Conservation (phyloP, 176 grass and related monocot genomes). For the Typha latifolia region DNA sequence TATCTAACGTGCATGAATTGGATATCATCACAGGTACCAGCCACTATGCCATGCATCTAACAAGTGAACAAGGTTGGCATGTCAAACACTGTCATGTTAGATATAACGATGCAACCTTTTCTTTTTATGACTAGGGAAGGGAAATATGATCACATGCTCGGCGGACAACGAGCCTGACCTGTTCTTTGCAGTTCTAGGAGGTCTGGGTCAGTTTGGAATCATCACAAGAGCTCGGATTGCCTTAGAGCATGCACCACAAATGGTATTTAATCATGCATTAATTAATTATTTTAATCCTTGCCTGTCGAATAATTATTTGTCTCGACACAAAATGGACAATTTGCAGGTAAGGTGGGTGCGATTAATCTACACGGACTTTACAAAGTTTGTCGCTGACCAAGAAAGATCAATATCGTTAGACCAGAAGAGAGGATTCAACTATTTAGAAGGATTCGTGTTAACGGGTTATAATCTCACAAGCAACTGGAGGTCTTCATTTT, state of each 20-base stretch:
- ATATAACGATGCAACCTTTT: too few species aligned
- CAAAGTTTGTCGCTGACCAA: constrained; percentile 31
- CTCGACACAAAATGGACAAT: too few species aligned
- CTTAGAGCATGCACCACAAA: constrained; percentile 30
- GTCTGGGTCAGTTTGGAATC: constrained; percentile 62
- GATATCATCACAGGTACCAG: constrained; percentile 54
- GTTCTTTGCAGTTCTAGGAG: constrained; percentile 56
- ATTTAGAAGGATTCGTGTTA: constrained; percentile 9
- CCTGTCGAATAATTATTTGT: too few species aligned
- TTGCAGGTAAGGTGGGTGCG: constrained; percentile 41
- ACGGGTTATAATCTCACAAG: background rate
- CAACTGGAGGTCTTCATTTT: constrained; percentile 12
- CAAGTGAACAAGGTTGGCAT: too few species aligned
- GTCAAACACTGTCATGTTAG: too few species aligned
- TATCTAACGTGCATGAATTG: constrained; percentile 63
- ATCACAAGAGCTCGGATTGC: constrained; percentile 56
- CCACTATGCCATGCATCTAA: too few species aligned
- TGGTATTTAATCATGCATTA: background rate
- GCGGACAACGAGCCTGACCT: constrained; percentile 20
- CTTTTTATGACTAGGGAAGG: constrained; percentile 12
- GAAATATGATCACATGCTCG: constrained; percentile 48
- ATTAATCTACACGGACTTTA: constrained; percentile 33
- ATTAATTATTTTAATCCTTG: too few species aligned
- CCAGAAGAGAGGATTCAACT: constrained; percentile 4
- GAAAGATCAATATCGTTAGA: constrained; percentile 29